Evolutionary conservation across 2,329 filamentous ascomycete species (phyloP), one percentile per base, ranked within the genome.

Genomic region (Lecanicillium sp.): DNA sequence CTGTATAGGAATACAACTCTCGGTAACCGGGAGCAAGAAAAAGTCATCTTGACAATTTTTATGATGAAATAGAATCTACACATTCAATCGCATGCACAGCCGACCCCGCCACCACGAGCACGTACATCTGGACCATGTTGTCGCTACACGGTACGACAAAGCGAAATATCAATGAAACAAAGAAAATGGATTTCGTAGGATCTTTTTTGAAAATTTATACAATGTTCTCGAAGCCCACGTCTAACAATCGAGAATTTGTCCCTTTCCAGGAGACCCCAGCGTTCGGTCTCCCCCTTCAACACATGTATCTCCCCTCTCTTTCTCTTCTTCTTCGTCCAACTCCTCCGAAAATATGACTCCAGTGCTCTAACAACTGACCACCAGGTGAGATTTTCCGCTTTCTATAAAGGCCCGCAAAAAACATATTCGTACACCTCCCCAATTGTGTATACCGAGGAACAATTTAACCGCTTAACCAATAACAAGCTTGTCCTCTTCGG

Each of bases 401-500:
- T 33, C 22, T 10, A 25, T 30, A 4, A 17, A 22, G 10, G 18
- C 22, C 28, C n/a, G n/a, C 25, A 29, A 27, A 37, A 29, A 17
- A 14, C 20, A 39, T 43, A 43, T 36, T 43, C 22, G 31, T 43
- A 40, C 41, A 40, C 29, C 36, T 30, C 36, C 37, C 29, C 10
- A 36, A 11, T 25, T 15, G 39, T 34, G 39, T 30, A n/a, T 37
- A 17, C n/a, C n/a, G n/a, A n/a, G n/a, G n/a, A 9, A 28, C 25
- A 28, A 28, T n/a, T 28, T 28, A 9, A n/a, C 25, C 41, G 45
- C 61, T 76, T 90, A 98, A 84, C 92, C 92, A 68, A 98, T 94
- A 54, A 97, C 68, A 53, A 98, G 74, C 69, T 81, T 82, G 61
- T 77, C 81, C 11, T 96, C 92, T 62, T 90, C 84, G 48, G 87